These are phyloP conservation scores for Babesia ovata DNA, from an alignment of 169 alveolate genomes.

Conservation along the genomic window DNA sequence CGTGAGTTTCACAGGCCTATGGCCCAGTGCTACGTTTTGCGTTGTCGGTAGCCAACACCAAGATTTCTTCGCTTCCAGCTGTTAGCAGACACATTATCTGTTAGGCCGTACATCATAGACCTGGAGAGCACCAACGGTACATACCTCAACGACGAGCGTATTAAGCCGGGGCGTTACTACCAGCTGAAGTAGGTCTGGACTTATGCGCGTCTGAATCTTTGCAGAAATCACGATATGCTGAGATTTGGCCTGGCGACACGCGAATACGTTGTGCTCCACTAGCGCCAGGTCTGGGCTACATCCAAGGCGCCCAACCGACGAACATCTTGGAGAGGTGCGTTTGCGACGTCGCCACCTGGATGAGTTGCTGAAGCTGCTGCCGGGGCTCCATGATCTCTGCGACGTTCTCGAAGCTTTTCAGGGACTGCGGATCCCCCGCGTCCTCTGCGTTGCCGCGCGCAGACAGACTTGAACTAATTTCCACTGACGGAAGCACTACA, in stretches of 20 bases:
- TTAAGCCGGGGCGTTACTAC: constrained; percentile 90
- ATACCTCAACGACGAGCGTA: constrained; percentile 86
- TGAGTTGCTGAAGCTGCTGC: constrained; percentile 70
- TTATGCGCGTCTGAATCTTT: not conserved
- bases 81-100: not conserved
- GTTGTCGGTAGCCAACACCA: too few species aligned
- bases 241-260: constrained; percentile 61
- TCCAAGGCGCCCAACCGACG: constrained; percentile 94
- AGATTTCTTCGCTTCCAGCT: too few species aligned
- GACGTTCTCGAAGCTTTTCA: constrained; percentile 36
- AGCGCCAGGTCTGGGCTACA: constrained; percentile 40
- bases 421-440: constrained; percentile 78
- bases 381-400: constrained; percentile 53
- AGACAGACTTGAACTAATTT: constrained; percentile 79
- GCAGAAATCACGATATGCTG: constrained; percentile 45
- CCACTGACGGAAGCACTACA: constrained; percentile 73
- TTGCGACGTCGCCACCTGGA: constrained; percentile 89
- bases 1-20: too few species aligned
- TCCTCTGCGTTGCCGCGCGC: constrained; percentile 66
- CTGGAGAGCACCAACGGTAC: constrained; percentile 94
- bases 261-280: constrained; percentile 58
- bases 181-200: constrained; percentile 78
- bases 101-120: constrained; percentile 92
- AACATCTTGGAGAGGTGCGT: constrained; percentile 92
- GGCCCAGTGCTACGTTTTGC: not conserved